Conservation (phyloP, 371 early-diverging fungal genomes). For the Gilbertella persicaria region DNA sequence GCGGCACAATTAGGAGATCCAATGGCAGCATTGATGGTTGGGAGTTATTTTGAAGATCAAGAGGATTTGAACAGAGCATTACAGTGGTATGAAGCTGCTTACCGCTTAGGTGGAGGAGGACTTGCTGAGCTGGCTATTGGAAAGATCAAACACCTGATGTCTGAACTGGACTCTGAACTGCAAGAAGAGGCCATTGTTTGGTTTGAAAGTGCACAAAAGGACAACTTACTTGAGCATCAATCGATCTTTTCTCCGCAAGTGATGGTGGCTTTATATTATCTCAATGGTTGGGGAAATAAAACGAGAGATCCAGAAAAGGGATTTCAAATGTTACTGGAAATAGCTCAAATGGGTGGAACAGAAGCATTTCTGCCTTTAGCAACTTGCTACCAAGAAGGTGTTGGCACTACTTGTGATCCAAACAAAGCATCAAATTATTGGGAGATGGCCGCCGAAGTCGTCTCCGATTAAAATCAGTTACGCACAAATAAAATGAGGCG, state of each 20-base stretch:
- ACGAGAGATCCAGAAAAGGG: slow-evolving; percentile 11
- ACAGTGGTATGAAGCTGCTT: slow-evolving; percentile 27
- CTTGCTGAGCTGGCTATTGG: slow-evolving; percentile 30
- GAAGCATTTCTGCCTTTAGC: slow-evolving; percentile 21
- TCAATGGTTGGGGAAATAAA: slow-evolving; percentile 26
- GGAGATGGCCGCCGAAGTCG: slow-evolving; percentile 39
- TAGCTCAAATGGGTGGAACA: slow-evolving; percentile 16
- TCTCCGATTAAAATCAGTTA: no score
- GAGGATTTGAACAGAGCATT: slow-evolving; percentile 23
- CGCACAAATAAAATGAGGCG: no score
- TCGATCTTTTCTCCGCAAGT: slow-evolving; percentile 6
- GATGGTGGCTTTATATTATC: slow-evolving; percentile 21
- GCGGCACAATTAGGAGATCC: slow-evolving; percentile 26
- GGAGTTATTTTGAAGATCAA: slow-evolving; percentile 27
- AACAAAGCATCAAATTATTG: slow-evolving; percentile 29
- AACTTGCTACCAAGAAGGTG: slow-evolving; percentile 27
- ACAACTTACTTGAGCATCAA: background rate
- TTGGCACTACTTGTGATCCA: slow-evolving; percentile 19
- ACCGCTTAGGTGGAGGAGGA: slow-evolving; percentile 20
- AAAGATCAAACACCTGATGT: slow-evolving; percentile 19
- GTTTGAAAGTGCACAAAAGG: slow-evolving; percentile 19
- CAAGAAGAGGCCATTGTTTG: slow-evolving; percentile 29
- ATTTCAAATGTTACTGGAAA: slow-evolving; percentile 13
- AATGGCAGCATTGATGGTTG: slow-evolving; percentile 26
- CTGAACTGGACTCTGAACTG: slow-evolving; percentile 1